A percentile compares a stretch with the other conserved stretches of the same genome.
These are phyloP conservation scores for Penicillium ochrochloron DNA, from an alignment of 495 filamentous ascomycete genomes.

Conservation along the genomic window DNA sequence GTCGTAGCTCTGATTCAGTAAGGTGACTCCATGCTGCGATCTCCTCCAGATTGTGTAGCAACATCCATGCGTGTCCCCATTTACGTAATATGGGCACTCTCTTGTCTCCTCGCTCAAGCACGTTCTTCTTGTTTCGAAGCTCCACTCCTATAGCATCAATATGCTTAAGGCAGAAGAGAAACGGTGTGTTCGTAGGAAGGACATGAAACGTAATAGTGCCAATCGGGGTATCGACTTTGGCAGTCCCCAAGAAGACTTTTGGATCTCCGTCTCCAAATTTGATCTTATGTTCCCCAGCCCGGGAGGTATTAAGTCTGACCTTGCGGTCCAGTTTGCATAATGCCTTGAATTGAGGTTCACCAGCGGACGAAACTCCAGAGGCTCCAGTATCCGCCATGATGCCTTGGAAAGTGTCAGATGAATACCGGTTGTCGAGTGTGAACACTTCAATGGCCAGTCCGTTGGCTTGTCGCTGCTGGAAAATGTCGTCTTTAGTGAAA, in stretches of 20 bases:
- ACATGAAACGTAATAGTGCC: background rate
- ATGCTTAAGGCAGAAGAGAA: background rate
- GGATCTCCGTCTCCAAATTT: background rate
- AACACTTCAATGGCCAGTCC: background rate
- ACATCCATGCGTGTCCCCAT: background rate
- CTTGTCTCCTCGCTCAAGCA: background rate
- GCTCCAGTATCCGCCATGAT: background rate
- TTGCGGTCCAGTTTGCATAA: background rate
- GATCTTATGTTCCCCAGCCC: background rate
- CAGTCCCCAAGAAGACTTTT: background rate
- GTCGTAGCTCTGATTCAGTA: background rate
- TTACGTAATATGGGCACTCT: background rate
- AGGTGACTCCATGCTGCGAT: background rate
- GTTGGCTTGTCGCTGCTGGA: slow-evolving; percentile 6
- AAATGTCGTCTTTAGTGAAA: background rate
- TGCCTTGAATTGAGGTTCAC: background rate
- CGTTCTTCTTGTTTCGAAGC: background rate
- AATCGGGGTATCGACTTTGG: background rate
- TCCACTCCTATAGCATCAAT: background rate
- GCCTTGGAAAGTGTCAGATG: background rate
- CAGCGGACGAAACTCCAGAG: background rate
- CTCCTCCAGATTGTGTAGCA: background rate
- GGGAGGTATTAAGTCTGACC: background rate
- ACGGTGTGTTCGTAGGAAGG: background rate
- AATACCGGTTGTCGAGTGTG: background rate